phyloP scores from a whole-genome alignment of 352 stramenopile species.

The Pythium rishiriense region DNA sequence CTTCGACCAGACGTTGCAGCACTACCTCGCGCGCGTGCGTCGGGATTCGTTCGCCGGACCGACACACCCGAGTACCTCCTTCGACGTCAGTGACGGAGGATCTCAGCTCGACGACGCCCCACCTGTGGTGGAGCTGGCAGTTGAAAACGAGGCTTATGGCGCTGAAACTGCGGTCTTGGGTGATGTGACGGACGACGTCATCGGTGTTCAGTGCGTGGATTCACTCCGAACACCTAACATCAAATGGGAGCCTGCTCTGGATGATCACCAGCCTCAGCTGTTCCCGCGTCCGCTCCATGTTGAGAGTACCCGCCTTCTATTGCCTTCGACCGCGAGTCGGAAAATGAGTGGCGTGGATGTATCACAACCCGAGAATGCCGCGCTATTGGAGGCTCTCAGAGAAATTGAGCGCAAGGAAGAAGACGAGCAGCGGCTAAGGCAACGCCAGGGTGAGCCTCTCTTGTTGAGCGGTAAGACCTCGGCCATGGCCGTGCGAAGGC shows the following conservation, averaged over 20 bases:
- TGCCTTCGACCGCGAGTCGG: not conserved
- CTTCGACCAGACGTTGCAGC: conserved; percentile 26
- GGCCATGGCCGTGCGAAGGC: conserved; percentile 11
- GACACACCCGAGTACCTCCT: not conserved
- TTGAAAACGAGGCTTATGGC: not conserved
- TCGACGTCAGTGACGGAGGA: too few relatives aligned
- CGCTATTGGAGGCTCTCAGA: not conserved
- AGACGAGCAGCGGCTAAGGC: conserved; percentile 4
- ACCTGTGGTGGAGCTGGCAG: not conserved
- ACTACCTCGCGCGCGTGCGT: conserved; percentile 27
- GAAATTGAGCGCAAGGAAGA: conserved; percentile 3
- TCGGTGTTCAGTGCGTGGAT: not conserved
- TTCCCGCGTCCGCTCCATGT: conserved; percentile 4
- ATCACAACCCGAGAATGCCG: not conserved
- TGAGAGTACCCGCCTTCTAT: conserved; percentile 14
- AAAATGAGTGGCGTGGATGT: not conserved
- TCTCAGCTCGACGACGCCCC: not conserved
- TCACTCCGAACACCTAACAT: conserved; percentile 10
- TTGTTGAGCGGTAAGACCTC: conserved; percentile 21
- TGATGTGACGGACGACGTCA: not conserved
- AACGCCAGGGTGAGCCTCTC: not conserved
- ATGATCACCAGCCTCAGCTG: not conserved
- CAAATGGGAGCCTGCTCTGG: conserved; percentile 14
- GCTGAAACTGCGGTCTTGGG: not conserved
- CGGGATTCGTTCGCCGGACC: conserved; percentile 17